These are phyloP conservation scores for Rhizophora apiculata DNA, from an alignment of 345 rosid species.

Conservation along the genomic window DNA sequence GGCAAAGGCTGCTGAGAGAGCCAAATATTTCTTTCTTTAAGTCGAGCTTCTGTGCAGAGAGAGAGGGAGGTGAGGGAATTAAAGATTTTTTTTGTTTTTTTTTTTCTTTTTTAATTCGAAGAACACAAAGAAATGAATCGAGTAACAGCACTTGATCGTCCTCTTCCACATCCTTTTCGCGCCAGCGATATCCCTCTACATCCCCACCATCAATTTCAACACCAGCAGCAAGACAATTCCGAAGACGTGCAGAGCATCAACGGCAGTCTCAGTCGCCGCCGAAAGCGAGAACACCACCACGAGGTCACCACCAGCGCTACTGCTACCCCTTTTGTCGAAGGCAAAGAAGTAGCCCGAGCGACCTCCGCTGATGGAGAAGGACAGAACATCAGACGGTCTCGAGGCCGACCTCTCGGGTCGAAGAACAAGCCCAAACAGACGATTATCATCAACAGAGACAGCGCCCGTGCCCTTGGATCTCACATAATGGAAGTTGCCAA, in stretches of 20 bases:
- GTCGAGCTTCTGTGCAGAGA: too few relatives aligned
- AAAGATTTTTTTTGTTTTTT: neutral
- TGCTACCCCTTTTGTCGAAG: slow-evolving; percentile 20
- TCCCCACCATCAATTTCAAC: slow-evolving; percentile 56
- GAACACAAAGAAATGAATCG: slow-evolving; percentile 53
- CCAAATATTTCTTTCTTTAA: slow-evolving; percentile 7
- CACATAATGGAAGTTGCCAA: slow-evolving; percentile 83
- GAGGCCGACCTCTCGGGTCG: slow-evolving; percentile 87
- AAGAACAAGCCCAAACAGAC: slow-evolving; percentile 95
- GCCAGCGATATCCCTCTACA: slow-evolving; percentile 73
- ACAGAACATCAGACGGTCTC: slow-evolving; percentile 58
- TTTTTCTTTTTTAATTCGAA: neutral
- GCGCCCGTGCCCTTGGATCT: slow-evolving; percentile 89
- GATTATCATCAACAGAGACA: slow-evolving; percentile 81
- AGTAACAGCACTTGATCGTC: slow-evolving; percentile 58
- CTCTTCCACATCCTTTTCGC: slow-evolving; percentile 82
- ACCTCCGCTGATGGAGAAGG: slow-evolving; percentile 37
- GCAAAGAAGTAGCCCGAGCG: slow-evolving; percentile 37
- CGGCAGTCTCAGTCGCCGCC: slow-evolving; percentile 38
- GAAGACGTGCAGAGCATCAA: slow-evolving; percentile 39
- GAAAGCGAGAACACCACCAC: slow-evolving; percentile 67
- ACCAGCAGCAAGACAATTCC: slow-evolving; percentile 42
- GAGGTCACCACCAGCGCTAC: slow-evolving; percentile 18
- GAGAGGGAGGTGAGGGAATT: neutral
- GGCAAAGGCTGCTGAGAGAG: neutral